Percentiles rank a stretch among this genome's conserved stretches.
Evolutionary conservation across 345 rosid genomes (phyloP).

Genomic region (Clausena lansium): DNA sequence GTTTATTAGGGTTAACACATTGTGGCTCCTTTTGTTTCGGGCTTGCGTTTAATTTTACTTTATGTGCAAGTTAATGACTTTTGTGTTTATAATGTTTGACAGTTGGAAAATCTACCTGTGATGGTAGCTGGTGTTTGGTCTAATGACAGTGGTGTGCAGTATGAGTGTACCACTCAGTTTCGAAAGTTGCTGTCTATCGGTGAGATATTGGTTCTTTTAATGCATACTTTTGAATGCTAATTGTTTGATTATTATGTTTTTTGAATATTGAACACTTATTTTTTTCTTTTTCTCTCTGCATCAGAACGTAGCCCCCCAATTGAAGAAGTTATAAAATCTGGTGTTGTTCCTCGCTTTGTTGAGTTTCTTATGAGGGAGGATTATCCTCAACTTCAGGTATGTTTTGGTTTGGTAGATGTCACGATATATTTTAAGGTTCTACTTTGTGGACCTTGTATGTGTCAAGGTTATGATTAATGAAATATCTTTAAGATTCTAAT

Average conservation of each 20-base stretch:
- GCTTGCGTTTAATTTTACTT: background rate
- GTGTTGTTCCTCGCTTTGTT: conserved; percentile 82
- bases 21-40: background rate
- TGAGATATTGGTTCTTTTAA: conserved; percentile 14
- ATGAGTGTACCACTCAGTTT: conserved; percentile 82
- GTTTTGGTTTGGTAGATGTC: background rate
- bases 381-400: conserved; percentile 84
- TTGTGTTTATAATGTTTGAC: conserved; percentile 1
- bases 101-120: conserved; percentile 77
- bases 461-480: background rate
- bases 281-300: background rate
- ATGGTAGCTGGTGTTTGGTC: conserved; percentile 72
- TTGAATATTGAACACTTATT: background rate
- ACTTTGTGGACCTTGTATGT: background rate
- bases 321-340: conserved; percentile 78
- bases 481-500: background rate
- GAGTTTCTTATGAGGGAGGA: conserved; percentile 80
- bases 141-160: conserved; percentile 56
- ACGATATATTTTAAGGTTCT: background rate
- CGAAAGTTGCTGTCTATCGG: conserved; percentile 81
- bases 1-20: too few relatives aligned
- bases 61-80: background rate
- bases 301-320: conserved; percentile 85
- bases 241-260: background rate
- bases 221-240: background rate